Conservation (phyloP, 192 early-diverging fungal species). For the Linnemannia zychae region DNA sequence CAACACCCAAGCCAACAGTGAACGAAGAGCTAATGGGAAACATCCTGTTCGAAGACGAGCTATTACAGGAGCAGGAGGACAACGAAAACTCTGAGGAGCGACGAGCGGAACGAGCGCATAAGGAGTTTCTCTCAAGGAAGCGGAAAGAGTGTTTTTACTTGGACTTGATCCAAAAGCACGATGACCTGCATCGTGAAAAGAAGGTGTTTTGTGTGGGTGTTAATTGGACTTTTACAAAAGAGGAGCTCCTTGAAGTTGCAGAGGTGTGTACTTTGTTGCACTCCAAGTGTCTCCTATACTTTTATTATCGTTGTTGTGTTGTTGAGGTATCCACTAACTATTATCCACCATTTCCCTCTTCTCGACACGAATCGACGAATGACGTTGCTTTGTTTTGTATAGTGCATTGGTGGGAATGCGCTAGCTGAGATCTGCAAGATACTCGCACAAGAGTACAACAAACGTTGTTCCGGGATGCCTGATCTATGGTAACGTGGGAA, state of each 20-base stretch:
- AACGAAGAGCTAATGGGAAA: constrained; percentile 6
- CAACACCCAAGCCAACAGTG: not conserved
- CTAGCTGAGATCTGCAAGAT: constrained; percentile 70
- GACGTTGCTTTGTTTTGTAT: too few relatives aligned
- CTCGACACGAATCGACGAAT: too few relatives aligned
- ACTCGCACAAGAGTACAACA: constrained; percentile 73
- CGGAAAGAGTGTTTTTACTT: constrained; percentile 44
- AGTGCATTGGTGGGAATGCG: constrained; percentile 70
- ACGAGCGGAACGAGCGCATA: constrained; percentile 29
- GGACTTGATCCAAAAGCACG: constrained; percentile 49
- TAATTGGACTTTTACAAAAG: constrained; percentile 60
- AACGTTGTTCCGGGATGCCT: constrained; percentile 75
- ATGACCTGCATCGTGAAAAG: constrained; percentile 57
- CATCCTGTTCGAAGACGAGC: constrained; percentile 15
- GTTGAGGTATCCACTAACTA: too few relatives aligned
- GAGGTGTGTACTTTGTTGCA: too few relatives aligned
- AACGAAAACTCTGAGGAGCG: constrained; percentile 52
- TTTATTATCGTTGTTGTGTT: too few relatives aligned
- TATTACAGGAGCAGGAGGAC: constrained; percentile 53
- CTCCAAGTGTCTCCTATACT: too few relatives aligned
- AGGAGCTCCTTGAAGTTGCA: constrained; percentile 62
- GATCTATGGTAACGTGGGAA: constrained; percentile 68
- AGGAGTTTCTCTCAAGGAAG: constrained; percentile 27
- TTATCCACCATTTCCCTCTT: too few relatives aligned
- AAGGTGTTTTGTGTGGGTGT: constrained; percentile 64